Evolutionary conservation across 495 filamentous ascomycete genomes (phyloP), one percentile per base, ranked within the genome.

Genomic region (Penicillium silybi): DNA sequence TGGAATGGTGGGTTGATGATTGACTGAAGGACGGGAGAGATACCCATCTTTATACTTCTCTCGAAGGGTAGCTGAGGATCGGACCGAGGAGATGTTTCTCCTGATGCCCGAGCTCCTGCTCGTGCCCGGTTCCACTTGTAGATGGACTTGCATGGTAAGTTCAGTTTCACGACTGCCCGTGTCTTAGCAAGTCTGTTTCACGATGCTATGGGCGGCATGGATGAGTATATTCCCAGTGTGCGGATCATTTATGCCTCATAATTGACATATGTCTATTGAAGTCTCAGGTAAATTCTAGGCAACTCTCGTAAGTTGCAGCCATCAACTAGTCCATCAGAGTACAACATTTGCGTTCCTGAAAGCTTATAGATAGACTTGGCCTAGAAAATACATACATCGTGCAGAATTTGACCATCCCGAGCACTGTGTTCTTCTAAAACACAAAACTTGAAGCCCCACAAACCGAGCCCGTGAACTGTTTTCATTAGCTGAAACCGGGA

Each of bases 161-260:
- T 42, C 47, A n/a, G 41, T 55, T 48, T 51, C 51, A 56, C 53
- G 44, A 40, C 13, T 52, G 47, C 44, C 53, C 48, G 26, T 56
- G 53, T 51, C 48, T 51, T 22, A 41, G 43, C 6, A 37, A 41
- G 27, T 26, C 44, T 48, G 53, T 56, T 56, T 56, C 53, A 52
- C 10, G 27, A 22, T 35, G 37, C 53, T 25, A n/a, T 27, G 18
- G 23, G 18, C 18, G 23, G 29, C 15, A 17, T 43, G 22, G 29
- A 3, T 15, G 8, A 3, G 11, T 29, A 39, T 43, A 47, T 46
- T 48, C 39, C n/a, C n/a, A 15, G 44, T 46, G 34, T 43, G 29
- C 38, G 17, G 39, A 41, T 48, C 44, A 38, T 38, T 22, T 2
- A 3, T 25, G 20, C 22, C 19, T 48, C 17, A 19, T 41, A 46